Evolutionary conservation across 169 alveolate genomes (phyloP).

Genomic region (Neospora caninum): DNA sequence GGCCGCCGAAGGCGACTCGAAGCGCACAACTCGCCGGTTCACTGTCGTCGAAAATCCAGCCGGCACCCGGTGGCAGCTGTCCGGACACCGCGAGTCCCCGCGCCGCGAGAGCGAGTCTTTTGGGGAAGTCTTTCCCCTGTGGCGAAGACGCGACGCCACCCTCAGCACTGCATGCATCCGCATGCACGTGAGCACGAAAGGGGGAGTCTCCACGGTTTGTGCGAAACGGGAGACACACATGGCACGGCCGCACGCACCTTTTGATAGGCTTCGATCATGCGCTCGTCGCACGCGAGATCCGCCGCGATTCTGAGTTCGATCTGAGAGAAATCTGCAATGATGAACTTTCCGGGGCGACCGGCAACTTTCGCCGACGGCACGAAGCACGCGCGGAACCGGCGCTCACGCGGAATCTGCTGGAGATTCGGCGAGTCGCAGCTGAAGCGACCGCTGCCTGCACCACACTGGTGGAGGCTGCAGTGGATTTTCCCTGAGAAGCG

Average conservation of each 20-base stretch:
- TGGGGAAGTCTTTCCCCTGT: no score
- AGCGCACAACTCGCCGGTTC: no score
- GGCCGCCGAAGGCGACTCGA: no score
- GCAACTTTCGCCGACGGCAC: slow-evolving; percentile 69
- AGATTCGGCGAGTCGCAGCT: slow-evolving; percentile 88
- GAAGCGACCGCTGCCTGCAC: slow-evolving; percentile 89
- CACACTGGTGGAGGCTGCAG: slow-evolving; percentile 85
- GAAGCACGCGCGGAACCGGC: slow-evolving; percentile 83
- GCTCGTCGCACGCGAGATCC: slow-evolving; percentile 84
- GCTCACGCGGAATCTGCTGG: slow-evolving; percentile 88
- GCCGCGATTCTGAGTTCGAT: slow-evolving; percentile 89
- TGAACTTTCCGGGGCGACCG: slow-evolving; percentile 55
- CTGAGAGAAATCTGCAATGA: slow-evolving; percentile 88
- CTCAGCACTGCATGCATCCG: no score
- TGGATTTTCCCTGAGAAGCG: slow-evolving; percentile 79
- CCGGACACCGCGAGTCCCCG: no score
- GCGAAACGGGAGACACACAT: no score
- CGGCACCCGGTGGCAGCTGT: no score
- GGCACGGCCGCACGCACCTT: slow-evolving; percentile 52
- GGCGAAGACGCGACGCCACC: no score
- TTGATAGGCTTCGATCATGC: slow-evolving; percentile 84
- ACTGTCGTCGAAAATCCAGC: no score
- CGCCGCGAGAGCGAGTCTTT: no score
- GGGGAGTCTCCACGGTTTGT: no score
- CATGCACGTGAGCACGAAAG: no score